A percentile compares a stretch with the other conserved stretches of the same genome.
phyloP scores from a whole-genome alignment of 176 grass and related monocot genomes.

The Carex myosuroides region DNA sequence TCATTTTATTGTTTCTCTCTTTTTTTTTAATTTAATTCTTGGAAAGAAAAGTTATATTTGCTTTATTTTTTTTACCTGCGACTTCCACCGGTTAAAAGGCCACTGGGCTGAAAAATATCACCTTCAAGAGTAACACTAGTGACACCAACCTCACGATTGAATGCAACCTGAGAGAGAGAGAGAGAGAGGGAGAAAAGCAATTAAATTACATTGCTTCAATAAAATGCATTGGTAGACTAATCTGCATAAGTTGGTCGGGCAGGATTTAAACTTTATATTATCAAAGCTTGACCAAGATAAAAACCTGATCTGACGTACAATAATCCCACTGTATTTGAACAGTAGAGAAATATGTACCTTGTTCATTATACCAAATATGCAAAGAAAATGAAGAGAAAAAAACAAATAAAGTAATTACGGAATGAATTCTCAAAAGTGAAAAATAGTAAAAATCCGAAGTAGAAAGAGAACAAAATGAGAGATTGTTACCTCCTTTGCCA shows the following conservation, averaged over 20 bases:
- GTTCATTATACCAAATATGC: neutral
- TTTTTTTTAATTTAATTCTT: neutral
- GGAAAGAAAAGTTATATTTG: constrained; percentile 1
- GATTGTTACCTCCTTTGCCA: constrained; percentile 76
- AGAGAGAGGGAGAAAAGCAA: neutral
- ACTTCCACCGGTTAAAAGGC: constrained; percentile 95
- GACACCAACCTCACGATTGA: constrained; percentile 49
- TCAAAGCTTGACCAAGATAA: neutral
- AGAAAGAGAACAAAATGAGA: neutral
- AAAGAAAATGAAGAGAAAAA: neutral
- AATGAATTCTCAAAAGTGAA: neutral
- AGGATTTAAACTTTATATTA: neutral
- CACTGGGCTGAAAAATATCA: constrained; percentile 85
- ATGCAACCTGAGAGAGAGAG: constrained; percentile 46
- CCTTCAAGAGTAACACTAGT: constrained; percentile 92
- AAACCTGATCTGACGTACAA: neutral
- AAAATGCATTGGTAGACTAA: neutral
- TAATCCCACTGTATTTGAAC: neutral
- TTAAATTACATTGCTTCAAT: neutral
- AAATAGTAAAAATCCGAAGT: neutral
- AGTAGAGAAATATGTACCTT: neutral
- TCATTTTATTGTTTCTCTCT: neutral
- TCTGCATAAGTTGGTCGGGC: neutral
- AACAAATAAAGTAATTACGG: neutral
- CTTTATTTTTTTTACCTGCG: constrained; percentile 43